Conservation (phyloP, 352 stramenopile genomes). For the Phytophthora lateralis region DNA sequence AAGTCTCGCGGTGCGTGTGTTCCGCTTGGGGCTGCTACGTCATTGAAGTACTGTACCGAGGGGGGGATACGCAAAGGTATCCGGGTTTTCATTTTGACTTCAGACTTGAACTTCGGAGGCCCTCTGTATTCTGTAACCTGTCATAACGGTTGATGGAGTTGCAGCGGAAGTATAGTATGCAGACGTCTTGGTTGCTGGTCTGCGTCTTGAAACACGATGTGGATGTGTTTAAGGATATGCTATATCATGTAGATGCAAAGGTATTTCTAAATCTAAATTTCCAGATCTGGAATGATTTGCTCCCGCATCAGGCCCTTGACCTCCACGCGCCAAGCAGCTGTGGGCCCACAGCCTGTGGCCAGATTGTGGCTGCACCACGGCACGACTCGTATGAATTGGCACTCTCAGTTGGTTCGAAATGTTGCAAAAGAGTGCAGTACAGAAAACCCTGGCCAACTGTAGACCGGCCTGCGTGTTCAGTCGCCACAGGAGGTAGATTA, state of each 20-base stretch:
- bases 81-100: slow-evolving; percentile 24
- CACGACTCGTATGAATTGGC: slow-evolving; percentile 1
- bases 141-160: not conserved
- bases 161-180: too few species aligned
- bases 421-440: too few species aligned
- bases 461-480: too few species aligned
- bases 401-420: too few species aligned
- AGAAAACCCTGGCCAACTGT: too few species aligned
- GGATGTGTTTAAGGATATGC: too few species aligned
- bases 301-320: slow-evolving; percentile 10
- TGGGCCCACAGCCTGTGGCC: not conserved
- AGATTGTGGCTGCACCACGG: not conserved
- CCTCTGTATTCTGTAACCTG: slow-evolving; percentile 11
- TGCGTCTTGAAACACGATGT: not conserved
- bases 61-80: slow-evolving; percentile 34
- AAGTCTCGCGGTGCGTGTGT: not conserved
- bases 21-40: slow-evolving; percentile 32
- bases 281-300: slow-evolving; percentile 24
- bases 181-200: too few species aligned
- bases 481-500: too few species aligned
- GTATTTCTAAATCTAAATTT: slow-evolving; percentile 1
- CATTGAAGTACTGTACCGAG: slow-evolving; percentile 23
- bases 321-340: slow-evolving; percentile 23
- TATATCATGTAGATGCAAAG: not conserved
- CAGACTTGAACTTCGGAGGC: slow-evolving; percentile 21